Conservation (phyloP, 768 basidiomycete genomes). For the Trametes cinnabarina region DNA sequence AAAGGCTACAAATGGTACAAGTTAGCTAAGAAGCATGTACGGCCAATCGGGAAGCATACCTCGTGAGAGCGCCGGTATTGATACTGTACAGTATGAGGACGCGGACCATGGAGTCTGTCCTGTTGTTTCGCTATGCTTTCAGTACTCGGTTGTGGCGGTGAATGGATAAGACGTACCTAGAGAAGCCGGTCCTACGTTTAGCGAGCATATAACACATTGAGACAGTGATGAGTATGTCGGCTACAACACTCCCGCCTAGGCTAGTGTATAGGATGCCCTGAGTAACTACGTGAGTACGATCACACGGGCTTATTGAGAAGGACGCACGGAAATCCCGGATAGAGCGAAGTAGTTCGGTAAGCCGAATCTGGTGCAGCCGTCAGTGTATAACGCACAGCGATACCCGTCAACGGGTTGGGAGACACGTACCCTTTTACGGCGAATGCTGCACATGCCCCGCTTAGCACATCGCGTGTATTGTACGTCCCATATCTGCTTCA, state of each 20-base stretch:
- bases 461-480: background rate
- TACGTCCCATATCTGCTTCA: background rate
- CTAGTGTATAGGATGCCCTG: slow-evolving; percentile 27
- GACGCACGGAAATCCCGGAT: slow-evolving; percentile 19
- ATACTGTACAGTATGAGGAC: slow-evolving; percentile 26
- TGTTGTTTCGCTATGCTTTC: background rate
- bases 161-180: slow-evolving; percentile 8
- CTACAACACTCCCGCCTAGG: slow-evolving; percentile 22
- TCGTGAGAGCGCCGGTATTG: slow-evolving; percentile 28
- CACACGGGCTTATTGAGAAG: background rate
- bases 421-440: slow-evolving; percentile 5
- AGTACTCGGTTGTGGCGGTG: no score
- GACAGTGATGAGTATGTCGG: slow-evolving; percentile 25
- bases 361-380: background rate
- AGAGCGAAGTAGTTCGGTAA: slow-evolving; percentile 2
- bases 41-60: slow-evolving; percentile 9
- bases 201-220: slow-evolving; percentile 23
- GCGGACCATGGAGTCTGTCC: slow-evolving; percentile 22
- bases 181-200: slow-evolving; percentile 9
- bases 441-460: background rate
- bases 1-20: slow-evolving; percentile 13
- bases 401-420: background rate
- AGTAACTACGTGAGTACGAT: background rate
- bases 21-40: background rate
- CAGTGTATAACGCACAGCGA: background rate